A percentile compares a stretch with the other conserved stretches of the same genome.
Evolutionary conservation across 345 rosid genomes (phyloP).

Genomic region (Rhodamnia rubescens): DNA sequence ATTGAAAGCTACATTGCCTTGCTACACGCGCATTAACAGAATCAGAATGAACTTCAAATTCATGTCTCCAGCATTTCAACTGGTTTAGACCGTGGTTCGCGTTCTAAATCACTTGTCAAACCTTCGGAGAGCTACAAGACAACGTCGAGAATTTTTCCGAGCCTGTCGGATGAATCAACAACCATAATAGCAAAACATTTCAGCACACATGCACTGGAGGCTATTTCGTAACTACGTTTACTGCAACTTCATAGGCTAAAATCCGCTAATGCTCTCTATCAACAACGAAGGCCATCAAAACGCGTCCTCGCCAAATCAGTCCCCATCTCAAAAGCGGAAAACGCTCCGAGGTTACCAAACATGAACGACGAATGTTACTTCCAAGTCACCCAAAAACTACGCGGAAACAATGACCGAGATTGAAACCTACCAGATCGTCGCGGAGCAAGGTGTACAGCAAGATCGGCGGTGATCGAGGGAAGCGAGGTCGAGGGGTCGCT

Average conservation of each 20-base stretch:
- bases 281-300: neutral
- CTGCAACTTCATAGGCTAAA: neutral
- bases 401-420: neutral
- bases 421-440: neutral
- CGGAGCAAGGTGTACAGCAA: neutral
- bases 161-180: neutral
- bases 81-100: neutral
- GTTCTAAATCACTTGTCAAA: neutral
- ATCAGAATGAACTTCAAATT: no score
- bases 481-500: neutral
- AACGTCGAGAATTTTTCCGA: neutral
- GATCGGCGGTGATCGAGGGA: neutral
- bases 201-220: neutral
- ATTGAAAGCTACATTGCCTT: neutral
- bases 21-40: neutral
- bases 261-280: neutral
- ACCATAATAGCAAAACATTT: neutral
- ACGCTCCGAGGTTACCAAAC: neutral
- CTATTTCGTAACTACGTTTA: neutral
- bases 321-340: neutral
- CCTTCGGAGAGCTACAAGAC: neutral
- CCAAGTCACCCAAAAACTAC: neutral
- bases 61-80: neutral
- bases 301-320: neutral
- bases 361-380: neutral